phyloP scores from a whole-genome alignment of 805 yeast genomes.

The Komagataella kurtzmanii region DNA sequence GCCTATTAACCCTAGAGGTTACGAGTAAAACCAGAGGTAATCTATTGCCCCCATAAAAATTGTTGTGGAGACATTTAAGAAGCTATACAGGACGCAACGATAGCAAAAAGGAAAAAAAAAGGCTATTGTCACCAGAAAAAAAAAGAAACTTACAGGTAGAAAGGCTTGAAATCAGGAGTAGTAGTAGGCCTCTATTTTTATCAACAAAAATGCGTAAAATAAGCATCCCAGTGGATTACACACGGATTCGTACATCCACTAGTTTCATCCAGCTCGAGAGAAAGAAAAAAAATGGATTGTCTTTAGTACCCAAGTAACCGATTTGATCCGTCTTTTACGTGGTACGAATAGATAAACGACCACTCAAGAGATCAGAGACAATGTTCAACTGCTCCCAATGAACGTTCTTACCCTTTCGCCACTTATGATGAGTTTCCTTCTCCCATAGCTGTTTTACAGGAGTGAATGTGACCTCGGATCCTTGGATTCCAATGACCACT shows the following conservation, averaged over 20 bases:
- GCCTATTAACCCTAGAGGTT: no score
- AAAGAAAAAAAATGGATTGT: background rate
- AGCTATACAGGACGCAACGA: no score
- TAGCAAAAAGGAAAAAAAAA: background rate
- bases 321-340: constrained; percentile 25
- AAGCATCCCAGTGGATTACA: background rate
- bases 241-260: background rate
- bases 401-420: constrained; percentile 53
- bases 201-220: background rate
- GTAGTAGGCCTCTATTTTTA: background rate
- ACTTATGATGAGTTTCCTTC: constrained; percentile 41
- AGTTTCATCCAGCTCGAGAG: background rate
- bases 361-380: constrained; percentile 60
- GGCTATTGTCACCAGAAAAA: background rate
- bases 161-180: background rate
- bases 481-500: constrained; percentile 61
- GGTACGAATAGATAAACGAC: constrained; percentile 25
- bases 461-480: constrained; percentile 46
- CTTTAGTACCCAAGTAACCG: constrained; percentile 2
- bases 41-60: no score
- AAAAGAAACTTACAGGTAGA: background rate
- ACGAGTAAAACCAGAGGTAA: no score
- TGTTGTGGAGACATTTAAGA: no score
- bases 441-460: constrained; percentile 44
- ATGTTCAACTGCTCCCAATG: constrained; percentile 57